phyloP scores from a whole-genome alignment of 768 basidiomycete genomes.

The Pulveroboletus sp. region DNA sequence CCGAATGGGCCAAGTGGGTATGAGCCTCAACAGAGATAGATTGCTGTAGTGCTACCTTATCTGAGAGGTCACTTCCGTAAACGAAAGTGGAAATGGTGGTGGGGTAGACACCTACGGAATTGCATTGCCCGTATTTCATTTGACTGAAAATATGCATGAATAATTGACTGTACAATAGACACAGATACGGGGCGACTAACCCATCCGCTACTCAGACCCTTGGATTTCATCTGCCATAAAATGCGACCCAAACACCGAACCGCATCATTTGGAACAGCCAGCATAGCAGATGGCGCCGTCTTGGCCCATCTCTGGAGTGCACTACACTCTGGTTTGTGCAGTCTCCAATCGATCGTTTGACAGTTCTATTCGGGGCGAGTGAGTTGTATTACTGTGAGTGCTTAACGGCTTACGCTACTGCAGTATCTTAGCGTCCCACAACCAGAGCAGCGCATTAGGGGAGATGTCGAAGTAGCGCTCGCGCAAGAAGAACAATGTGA shows the following conservation, averaged over 20 bases:
- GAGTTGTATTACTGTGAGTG: not conserved
- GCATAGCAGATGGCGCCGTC: constrained; percentile 42
- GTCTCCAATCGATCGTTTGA: constrained; percentile 66
- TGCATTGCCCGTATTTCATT: constrained; percentile 66
- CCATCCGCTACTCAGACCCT: constrained; percentile 52
- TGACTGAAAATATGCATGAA: constrained; percentile 36
- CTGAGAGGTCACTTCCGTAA: constrained; percentile 32
- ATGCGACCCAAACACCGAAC: constrained; percentile 76
- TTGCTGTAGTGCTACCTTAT: constrained; percentile 49
- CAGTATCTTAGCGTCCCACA: constrained; percentile 79
- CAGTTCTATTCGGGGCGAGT: constrained; percentile 42
- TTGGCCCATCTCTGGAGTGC: constrained; percentile 59
- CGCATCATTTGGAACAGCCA: constrained; percentile 66
- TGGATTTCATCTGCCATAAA: constrained; percentile 57
- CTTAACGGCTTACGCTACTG: constrained; percentile 45
- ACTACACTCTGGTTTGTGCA: constrained; percentile 76
- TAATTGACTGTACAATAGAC: not conserved
- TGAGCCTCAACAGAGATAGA: constrained; percentile 49
- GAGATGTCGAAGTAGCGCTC: constrained; percentile 30
- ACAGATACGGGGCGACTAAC: constrained; percentile 35
- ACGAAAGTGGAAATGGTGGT: not conserved
- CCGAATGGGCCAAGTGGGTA: constrained; percentile 66
- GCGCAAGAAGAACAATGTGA: constrained; percentile 70
- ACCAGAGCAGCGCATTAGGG: constrained; percentile 65
- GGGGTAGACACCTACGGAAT: constrained; percentile 52